Percentiles rank a stretch among this genome's conserved stretches.
These are phyloP conservation scores for Pleurotus sapidus DNA, from an alignment of 768 basidiomycete genomes.

Conservation along the genomic window DNA sequence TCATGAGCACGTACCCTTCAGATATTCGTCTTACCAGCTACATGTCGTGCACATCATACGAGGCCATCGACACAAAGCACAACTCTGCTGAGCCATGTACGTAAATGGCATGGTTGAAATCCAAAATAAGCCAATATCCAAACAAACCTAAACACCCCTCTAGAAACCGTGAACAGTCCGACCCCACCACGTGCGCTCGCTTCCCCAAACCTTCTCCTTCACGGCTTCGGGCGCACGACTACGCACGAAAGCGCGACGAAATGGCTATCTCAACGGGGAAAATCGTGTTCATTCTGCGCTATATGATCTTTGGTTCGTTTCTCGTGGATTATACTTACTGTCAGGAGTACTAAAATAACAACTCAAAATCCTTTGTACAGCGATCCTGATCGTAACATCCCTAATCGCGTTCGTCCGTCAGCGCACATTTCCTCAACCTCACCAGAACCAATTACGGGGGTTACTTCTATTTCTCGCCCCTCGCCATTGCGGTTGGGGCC, in stretches of 20 bases:
- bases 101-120: too few relatives aligned
- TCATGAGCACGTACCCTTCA: too few relatives aligned
- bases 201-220: not conserved
- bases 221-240: not conserved
- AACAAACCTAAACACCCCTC: too few relatives aligned
- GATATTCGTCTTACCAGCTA: too few relatives aligned
- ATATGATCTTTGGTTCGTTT: not conserved
- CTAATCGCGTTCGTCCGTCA: constrained; percentile 23
- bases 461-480: constrained; percentile 29
- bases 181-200: not conserved
- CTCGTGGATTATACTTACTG: not conserved
- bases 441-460: constrained; percentile 15
- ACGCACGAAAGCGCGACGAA: not conserved
- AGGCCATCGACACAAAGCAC: too few relatives aligned
- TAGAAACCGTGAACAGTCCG: too few relatives aligned
- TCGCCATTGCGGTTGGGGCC: constrained; percentile 32
- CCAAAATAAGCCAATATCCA: too few relatives aligned
- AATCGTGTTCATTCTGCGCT: constrained; percentile 3
- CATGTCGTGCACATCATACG: too few relatives aligned
- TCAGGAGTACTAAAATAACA: not conserved
- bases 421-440: constrained; percentile 19
- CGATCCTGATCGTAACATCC: constrained; percentile 19
- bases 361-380: constrained; percentile 3
- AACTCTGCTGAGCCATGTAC: too few relatives aligned
- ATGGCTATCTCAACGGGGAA: not conserved